Conservation (phyloP, 2,329 filamentous ascomycete species). For the Clarireedia sp. region DNA sequence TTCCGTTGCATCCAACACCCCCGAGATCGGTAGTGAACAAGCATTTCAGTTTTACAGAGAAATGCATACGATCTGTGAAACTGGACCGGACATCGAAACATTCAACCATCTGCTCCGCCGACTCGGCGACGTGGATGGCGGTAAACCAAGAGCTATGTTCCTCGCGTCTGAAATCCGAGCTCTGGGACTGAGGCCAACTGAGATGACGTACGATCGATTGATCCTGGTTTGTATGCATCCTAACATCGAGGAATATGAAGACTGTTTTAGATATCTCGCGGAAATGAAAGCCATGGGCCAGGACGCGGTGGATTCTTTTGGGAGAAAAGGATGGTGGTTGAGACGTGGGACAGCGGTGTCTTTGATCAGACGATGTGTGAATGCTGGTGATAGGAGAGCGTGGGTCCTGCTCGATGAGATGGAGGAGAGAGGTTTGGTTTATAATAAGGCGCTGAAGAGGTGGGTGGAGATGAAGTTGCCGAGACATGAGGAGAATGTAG, state of each 20-base stretch:
- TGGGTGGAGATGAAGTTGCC: slow-evolving; percentile 5
- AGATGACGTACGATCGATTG: slow-evolving; percentile 54
- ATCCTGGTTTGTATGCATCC: slow-evolving; percentile 45
- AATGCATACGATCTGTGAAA: slow-evolving; percentile 42
- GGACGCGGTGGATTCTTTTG: slow-evolving; percentile 18
- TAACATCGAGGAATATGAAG: slow-evolving; percentile 35
- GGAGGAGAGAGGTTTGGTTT: slow-evolving; percentile 12
- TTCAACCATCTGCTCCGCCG: slow-evolving; percentile 53
- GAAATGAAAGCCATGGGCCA: slow-evolving; percentile 39
- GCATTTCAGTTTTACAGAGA: slow-evolving; percentile 55
- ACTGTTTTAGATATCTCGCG: slow-evolving; percentile 40
- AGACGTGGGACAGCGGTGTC: slow-evolving; percentile 21
- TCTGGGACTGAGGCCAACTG: slow-evolving; percentile 44
- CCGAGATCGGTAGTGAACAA: slow-evolving; percentile 33
- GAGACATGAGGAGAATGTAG: slow-evolving; percentile 3
- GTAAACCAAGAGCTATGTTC: slow-evolving; percentile 50
- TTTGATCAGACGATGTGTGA: slow-evolving; percentile 19
- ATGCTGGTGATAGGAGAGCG: slow-evolving; percentile 16
- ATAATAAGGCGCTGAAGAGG: neutral
- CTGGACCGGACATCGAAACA: slow-evolving; percentile 42
- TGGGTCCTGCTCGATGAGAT: slow-evolving; percentile 23
- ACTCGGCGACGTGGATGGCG: slow-evolving; percentile 15
- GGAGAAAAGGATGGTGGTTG: slow-evolving; percentile 27
- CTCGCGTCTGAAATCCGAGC: slow-evolving; percentile 54
- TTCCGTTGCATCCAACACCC: slow-evolving; percentile 26